Conservation (phyloP, 2,329 filamentous ascomycete species). For the Nigrospora osmanthi region DNA sequence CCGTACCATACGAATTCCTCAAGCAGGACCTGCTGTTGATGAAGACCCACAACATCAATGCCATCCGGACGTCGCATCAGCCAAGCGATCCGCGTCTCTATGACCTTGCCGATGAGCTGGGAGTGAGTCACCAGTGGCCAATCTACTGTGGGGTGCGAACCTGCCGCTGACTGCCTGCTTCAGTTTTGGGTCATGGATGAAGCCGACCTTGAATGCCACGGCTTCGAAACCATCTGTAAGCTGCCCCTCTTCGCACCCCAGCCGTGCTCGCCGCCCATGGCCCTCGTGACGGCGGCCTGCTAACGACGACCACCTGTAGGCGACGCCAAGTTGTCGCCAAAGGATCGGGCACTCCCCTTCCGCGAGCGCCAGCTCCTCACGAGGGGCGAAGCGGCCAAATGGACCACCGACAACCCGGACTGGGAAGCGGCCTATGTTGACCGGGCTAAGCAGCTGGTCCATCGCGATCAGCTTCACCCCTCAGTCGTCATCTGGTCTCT, state of each 20-base stretch:
- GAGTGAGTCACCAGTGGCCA: conserved; percentile 14
- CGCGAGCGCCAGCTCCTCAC: conserved; percentile 22
- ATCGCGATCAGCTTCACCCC: conserved; percentile 56
- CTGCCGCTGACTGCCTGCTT: conserved; percentile 12
- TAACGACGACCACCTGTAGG: conserved; percentile 7
- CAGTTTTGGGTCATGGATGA: conserved; percentile 47
- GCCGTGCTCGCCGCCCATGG: neutral
- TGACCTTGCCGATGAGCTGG: conserved; percentile 46
- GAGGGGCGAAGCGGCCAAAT: conserved; percentile 30
- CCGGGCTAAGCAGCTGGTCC: conserved; percentile 53
- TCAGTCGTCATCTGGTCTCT: conserved; percentile 61
- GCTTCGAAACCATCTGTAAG: conserved; percentile 19
- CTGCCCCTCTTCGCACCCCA: conserved; percentile 9
- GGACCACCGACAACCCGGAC: conserved; percentile 46
- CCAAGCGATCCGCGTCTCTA: conserved; percentile 46
- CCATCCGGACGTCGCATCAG: conserved; percentile 53
- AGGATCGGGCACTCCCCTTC: conserved; percentile 17
- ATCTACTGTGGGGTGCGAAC: neutral
- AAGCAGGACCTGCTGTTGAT: conserved; percentile 48
- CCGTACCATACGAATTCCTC: conserved; percentile 47
- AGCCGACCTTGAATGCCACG: conserved; percentile 33
- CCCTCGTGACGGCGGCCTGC: neutral
- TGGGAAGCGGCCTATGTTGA: conserved; percentile 58
- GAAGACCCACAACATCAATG: conserved; percentile 57
- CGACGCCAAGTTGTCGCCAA: conserved; percentile 18